Percentiles rank a stretch among this genome's conserved stretches.
These are phyloP conservation scores for Amylocarpus encephaloides DNA, from an alignment of 2,329 filamentous ascomycete species.

Conservation along the genomic window DNA sequence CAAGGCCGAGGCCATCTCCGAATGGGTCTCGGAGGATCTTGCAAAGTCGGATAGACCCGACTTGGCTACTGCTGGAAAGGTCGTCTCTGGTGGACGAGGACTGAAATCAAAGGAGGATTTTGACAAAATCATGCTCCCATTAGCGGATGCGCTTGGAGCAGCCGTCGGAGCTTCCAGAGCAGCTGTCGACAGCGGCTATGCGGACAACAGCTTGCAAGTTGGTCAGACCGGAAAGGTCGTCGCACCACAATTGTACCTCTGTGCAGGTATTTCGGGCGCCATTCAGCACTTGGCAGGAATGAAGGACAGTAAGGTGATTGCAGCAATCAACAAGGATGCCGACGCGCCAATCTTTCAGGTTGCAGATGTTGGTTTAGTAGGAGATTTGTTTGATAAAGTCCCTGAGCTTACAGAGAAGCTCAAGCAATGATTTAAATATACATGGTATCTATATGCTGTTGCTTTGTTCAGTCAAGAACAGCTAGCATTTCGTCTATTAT, in stretches of 20 bases:
- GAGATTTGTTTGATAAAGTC: constrained; percentile 91
- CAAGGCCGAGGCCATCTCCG: constrained; percentile 63
- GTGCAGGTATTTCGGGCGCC: constrained; percentile 90
- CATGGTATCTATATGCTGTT: constrained; percentile 11
- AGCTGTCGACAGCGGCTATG: constrained; percentile 94
- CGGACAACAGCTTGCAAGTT: constrained; percentile 96
- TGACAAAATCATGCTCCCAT: constrained; percentile 81
- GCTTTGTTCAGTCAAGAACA: constrained; percentile 36
- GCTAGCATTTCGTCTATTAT: constrained; percentile 51
- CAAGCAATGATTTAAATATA: constrained; percentile 35
- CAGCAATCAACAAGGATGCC: constrained; percentile 94
- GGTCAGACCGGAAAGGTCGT: constrained; percentile 99
- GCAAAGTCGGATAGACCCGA: constrained; percentile 92
- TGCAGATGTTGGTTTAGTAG: constrained; percentile 90
- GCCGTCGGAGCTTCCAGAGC: constrained; percentile 92
- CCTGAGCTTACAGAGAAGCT: constrained; percentile 95
- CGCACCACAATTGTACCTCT: constrained; percentile 89
- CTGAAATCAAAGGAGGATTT: constrained; percentile 98
- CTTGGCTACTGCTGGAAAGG: constrained; percentile 77
- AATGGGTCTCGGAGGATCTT: constrained; percentile 93
- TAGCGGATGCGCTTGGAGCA: constrained; percentile 89
- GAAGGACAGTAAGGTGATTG: constrained; percentile 99
- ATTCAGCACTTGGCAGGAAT: constrained; percentile 98
- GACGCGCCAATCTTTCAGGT: constrained; percentile 99
- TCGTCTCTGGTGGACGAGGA: constrained; percentile 90